Evolutionary conservation across 2,329 filamentous ascomycete species (phyloP), one percentile per base, ranked within the genome.

Genomic region (Fusarium sp.): DNA sequence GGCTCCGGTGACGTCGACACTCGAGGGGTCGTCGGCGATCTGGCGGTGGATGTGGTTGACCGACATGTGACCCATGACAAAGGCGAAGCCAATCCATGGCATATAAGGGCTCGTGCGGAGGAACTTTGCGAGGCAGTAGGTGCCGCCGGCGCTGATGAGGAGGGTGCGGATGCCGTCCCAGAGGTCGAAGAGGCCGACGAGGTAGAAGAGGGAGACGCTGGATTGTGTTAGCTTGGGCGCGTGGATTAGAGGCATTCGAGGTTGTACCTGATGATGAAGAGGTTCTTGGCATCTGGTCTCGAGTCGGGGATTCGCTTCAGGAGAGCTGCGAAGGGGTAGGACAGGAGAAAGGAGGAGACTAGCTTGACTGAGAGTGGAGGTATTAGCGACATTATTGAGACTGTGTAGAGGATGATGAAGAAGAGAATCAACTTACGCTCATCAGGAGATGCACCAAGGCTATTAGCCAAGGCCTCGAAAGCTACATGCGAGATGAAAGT

Each of bases 21-120:
- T 84, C 42, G 89, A 87, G 0, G 94, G 90, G 70, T 91, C 88
- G 76, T 93, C 88, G 42, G 89, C 85, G 42, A 91, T 89, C 82
- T 97, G 95, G 42, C 97, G 93, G 67, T 90, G 86, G 71, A 99
- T 92, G 82, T 99, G 97, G 81, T 91, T 97, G 78, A 96, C 82
- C 54, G 95, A 96, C 93, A 98, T 94, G 84, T 99, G 96, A 65
- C 92, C 92, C 96, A 99, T 98, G 66, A 98, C 86, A 80, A 97
- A 98, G 59, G 94, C 87, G 83, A 99, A 99, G 69, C 92, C 95
- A 59, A 98, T 88, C 97, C 97, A 99, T 85, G 97, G 97, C 97
- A 99, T 99, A 81, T 96, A 94, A 1, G 95, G 94, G 22, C 95
- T 95, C 38, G 82, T 83, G 75, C 95, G 90, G 52, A 98, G 86